A percentile compares a stretch with the other conserved stretches of the same genome.
Evolutionary conservation across 345 rosid species (phyloP).

Genomic region (Populus euphratica): DNA sequence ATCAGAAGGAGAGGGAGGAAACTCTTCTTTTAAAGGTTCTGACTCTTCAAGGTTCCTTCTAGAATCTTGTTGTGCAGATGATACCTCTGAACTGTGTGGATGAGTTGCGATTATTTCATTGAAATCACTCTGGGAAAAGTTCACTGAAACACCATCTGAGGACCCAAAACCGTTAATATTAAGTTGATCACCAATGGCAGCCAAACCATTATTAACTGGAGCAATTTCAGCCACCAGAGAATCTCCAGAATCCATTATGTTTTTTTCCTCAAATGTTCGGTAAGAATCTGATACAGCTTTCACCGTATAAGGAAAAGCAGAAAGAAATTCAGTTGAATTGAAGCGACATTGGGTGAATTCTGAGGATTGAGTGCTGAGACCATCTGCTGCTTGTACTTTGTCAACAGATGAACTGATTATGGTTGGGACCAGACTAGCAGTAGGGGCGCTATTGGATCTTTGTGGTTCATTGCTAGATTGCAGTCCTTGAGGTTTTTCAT

Average conservation of each 20-base stretch:
- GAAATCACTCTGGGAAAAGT: conserved; percentile 28
- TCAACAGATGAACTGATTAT: conserved; percentile 25
- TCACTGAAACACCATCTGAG: conserved; percentile 21
- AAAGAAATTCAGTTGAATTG: conserved; percentile 19
- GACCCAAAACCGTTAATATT: conserved; percentile 23
- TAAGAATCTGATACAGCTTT: conserved; percentile 37
- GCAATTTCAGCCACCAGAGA: conserved; percentile 27
- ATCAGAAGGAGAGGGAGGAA: conserved; percentile 93
- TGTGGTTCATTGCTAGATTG: conserved; percentile 39
- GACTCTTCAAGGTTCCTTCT: conserved; percentile 41
- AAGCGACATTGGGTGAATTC: conserved; percentile 24
- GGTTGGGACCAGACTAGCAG: conserved; percentile 36
- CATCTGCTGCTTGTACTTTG: conserved; percentile 35
- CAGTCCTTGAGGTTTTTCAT: conserved; percentile 46
- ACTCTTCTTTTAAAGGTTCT: conserved; percentile 63
- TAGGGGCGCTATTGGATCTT: conserved; percentile 52
- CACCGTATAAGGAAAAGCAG: conserved; percentile 24
- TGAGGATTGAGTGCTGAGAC: conserved; percentile 37
- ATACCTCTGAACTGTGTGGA: conserved; percentile 32
- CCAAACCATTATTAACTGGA: conserved; percentile 28
- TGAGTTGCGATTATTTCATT: conserved; percentile 27
- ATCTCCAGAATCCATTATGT: conserved; percentile 32
- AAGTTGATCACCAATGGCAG: conserved; percentile 25
- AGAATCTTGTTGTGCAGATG: conserved; percentile 41
- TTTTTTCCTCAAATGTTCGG: conserved; percentile 34